phyloP scores from a whole-genome alignment of 352 stramenopile genomes.

The Chrysophaeum taylorii region DNA sequence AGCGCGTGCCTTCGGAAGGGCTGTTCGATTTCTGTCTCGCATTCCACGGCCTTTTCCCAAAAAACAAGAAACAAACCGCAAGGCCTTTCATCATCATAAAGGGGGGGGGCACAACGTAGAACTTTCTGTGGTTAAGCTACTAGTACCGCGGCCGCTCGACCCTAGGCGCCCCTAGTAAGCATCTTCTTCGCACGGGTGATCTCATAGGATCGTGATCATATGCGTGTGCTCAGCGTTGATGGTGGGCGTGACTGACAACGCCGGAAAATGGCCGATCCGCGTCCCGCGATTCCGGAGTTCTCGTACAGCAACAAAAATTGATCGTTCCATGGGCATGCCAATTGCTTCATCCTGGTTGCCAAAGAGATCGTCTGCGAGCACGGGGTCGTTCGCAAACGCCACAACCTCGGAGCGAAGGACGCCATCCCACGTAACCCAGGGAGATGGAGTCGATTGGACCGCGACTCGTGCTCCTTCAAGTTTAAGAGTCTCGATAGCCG shows the following conservation, averaged over 20 bases:
- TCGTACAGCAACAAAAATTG: constrained; percentile 1
- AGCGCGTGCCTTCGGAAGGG: too few species aligned
- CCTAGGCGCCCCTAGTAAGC: too few species aligned
- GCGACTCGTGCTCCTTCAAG: not conserved
- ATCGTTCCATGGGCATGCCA: constrained; percentile 13
- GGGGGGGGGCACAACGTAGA: too few species aligned
- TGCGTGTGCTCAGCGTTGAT: not conserved
- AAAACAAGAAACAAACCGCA: too few species aligned
- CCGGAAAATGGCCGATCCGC: not conserved
- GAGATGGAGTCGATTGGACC: constrained; percentile 17
- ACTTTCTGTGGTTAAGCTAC: too few species aligned
- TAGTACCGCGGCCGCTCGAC: too few species aligned
- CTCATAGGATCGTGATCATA: not conserved
- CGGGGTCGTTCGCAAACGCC: constrained; percentile 13
- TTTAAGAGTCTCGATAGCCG: not conserved
- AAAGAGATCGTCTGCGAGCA: constrained; percentile 5
- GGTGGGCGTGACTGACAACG: not conserved
- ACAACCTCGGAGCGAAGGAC: constrained; percentile 19
- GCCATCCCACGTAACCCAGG: constrained; percentile 17
- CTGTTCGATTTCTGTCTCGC: too few species aligned
- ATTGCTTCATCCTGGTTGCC: constrained; percentile 17
- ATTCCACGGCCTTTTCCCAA: too few species aligned
- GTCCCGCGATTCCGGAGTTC: not conserved
- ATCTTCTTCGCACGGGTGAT: too few species aligned
- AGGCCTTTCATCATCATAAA: too few species aligned